Evolutionary conservation across 2,329 filamentous ascomycete genomes (phyloP).

Genomic region (Neopestalotiopsis rosae): DNA sequence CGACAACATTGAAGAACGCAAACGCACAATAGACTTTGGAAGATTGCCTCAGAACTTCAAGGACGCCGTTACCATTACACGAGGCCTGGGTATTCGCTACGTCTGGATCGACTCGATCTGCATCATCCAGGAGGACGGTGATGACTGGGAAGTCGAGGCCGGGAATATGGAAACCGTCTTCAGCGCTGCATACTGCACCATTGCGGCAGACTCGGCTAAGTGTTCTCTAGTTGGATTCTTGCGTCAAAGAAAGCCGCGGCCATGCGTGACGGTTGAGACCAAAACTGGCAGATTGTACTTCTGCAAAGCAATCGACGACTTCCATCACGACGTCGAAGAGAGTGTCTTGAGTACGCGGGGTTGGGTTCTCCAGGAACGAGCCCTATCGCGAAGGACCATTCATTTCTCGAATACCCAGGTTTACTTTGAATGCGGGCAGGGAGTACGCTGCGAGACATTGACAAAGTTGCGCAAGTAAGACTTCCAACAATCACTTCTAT

Average conservation of each 20-base stretch:
- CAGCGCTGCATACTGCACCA: conserved; percentile 3
- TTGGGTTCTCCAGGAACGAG: conserved; percentile 36
- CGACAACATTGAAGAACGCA: neutral
- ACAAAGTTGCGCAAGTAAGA: conserved; percentile 17
- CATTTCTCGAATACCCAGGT: conserved; percentile 32
- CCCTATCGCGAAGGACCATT: conserved; percentile 31
- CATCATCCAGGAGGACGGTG: conserved; percentile 17
- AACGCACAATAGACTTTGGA: conserved; percentile 7
- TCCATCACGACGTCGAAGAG: conserved; percentile 27
- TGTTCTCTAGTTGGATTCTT: conserved; percentile 11
- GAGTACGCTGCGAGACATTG: conserved; percentile 19
- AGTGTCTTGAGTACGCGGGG: conserved; percentile 28
- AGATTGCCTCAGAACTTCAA: conserved; percentile 23
- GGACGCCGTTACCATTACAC: conserved; percentile 20
- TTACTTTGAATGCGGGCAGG: conserved; percentile 33
- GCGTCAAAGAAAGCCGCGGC: neutral
- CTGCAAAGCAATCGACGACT: conserved; percentile 26
- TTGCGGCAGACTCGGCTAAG: conserved; percentile 17
- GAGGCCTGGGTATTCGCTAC: conserved; percentile 20
- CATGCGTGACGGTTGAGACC: neutral
- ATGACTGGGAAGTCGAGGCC: conserved; percentile 5
- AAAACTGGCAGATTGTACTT: conserved; percentile 5
- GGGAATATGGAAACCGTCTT: conserved; percentile 18
- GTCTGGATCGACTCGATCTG: conserved; percentile 24
- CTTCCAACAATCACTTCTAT: neutral